Evolutionary conservation across 345 rosid species (phyloP).

Genomic region (Lumnitzera littorea): DNA sequence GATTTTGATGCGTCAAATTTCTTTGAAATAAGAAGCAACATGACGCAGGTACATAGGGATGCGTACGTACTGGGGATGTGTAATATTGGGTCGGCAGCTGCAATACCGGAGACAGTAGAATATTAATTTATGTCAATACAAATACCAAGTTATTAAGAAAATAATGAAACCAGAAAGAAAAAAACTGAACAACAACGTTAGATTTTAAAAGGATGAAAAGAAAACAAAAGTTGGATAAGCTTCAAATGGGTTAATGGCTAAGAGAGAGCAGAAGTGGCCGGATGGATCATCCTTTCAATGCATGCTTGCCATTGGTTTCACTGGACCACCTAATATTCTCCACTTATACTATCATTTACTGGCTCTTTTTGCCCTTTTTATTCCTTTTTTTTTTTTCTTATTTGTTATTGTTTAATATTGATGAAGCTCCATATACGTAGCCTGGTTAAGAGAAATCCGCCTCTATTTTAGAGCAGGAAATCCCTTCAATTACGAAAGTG

Average conservation of each 20-base stretch:
- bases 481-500: too few relatives aligned
- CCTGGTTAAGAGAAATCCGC: too few relatives aligned
- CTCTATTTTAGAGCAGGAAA: too few relatives aligned
- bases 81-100: slow-evolving; percentile 95
- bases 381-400: not conserved
- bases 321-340: not conserved
- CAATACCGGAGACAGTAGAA: slow-evolving; percentile 25
- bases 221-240: slow-evolving; percentile 8
- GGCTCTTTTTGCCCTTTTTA: not conserved
- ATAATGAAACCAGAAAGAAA: not conserved
- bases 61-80: slow-evolving; percentile 68
- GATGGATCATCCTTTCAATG: not conserved
- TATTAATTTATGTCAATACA: not conserved
- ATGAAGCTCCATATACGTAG: too few relatives aligned
- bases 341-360: not conserved
- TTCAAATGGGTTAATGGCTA: not conserved
- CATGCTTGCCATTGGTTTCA: too few relatives aligned
- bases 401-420: not conserved
- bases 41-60: slow-evolving; percentile 1
- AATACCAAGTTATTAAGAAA: not conserved
- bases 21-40: not conserved
- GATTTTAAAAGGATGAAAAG: not conserved
- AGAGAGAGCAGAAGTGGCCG: not conserved
- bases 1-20: too few relatives aligned
- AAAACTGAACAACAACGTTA: not conserved